Evolutionary conservation across 2,329 filamentous ascomycete genomes (phyloP).

Genomic region (Lecanosticta acicola): DNA sequence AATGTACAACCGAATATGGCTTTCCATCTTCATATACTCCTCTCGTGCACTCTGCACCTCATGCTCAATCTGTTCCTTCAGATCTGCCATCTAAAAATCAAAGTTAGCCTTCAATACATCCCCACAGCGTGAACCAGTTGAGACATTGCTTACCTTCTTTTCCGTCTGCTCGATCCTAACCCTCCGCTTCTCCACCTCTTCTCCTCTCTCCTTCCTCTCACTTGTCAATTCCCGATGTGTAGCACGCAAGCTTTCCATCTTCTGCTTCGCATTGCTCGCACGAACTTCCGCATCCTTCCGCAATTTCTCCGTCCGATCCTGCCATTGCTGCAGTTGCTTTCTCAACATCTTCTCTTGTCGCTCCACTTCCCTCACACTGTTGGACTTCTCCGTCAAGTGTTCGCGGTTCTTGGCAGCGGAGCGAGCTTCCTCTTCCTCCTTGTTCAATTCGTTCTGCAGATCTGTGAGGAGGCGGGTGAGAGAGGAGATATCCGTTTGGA

Average conservation of each 20-base stretch:
- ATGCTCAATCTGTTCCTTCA: slow-evolving; percentile 95
- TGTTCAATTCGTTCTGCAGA: slow-evolving; percentile 72
- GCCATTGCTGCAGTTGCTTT: slow-evolving; percentile 78
- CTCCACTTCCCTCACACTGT: slow-evolving; percentile 87
- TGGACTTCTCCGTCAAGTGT: slow-evolving; percentile 77
- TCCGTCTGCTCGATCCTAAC: slow-evolving; percentile 97
- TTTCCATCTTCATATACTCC: slow-evolving; percentile 95
- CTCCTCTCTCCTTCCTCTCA: slow-evolving; percentile 78
- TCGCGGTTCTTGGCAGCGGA: slow-evolving; percentile 78
- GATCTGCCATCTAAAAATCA: slow-evolving; percentile 73
- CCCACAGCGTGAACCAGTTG: not conserved
- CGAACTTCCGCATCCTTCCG: slow-evolving; percentile 75
- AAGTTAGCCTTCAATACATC: not conserved
- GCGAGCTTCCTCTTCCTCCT: slow-evolving; percentile 84
- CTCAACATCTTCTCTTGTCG: slow-evolving; percentile 76
- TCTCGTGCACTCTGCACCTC: slow-evolving; percentile 87
- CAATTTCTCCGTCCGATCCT: slow-evolving; percentile 78
- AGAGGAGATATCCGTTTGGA: slow-evolving; percentile 75
- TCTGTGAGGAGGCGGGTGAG: slow-evolving; percentile 89
- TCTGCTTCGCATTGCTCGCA: slow-evolving; percentile 71
- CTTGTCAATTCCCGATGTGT: slow-evolving; percentile 76
- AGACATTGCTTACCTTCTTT: slow-evolving; percentile 69
- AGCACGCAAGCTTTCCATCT: slow-evolving; percentile 82
- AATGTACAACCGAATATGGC: slow-evolving; percentile 95
- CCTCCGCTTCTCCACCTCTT: slow-evolving; percentile 84